Base-by-base conservation (phyloP, 495 filamentous ascomycete genomes). In the Talaromyces trachyspermus region DNA sequence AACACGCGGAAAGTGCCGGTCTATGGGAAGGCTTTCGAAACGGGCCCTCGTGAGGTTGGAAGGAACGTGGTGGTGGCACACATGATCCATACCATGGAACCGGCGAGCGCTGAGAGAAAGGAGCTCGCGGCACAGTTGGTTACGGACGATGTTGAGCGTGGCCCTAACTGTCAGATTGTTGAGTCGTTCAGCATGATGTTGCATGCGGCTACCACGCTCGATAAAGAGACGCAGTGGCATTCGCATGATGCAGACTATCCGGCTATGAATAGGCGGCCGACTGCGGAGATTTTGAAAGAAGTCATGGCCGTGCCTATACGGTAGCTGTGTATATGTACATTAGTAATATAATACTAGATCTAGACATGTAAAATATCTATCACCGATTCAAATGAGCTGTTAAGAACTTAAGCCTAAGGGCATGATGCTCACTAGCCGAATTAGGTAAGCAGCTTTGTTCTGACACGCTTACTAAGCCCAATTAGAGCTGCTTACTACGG, bases 161-260 rank as follows among this genome's bases (percentile, higher is more conserved):
- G 55, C 2, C 25, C 42, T 12, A 49, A 15, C 22, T 63, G 60
- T 37, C 24, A 43, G 5, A 61, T 65, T 7, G 14, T 35, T 5
- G 25, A 52, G 17, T 30, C 59, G 7, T 27, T 71, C 11, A 27
- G 30, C 2, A 49, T 61, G 23, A 69, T 71, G 68, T 49, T 73
- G 35, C 62, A 58, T 40, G 58, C 57, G 8, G 64, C 54, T 30
- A 30, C 48, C 18, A 18, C 37, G 27, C 18, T 70, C 36, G 69
- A 72, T 39, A 20, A 24, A 4, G 44, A 46, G 14, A 18, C 18
- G 4, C 19, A 11, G 10, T 46, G 44, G 44, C 15, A 42, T 22
- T 60, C 65, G 1, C 44, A 48, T 64, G 46, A 49, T 64, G 23
- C 60, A 69, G 43, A 58, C 59, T 27, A 64, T 72, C 29, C 37